A percentile compares a stretch with the other conserved stretches of the same genome.
Conservation (phyloP, 2,329 filamentous ascomycete genomes). For the Alternaria alternata region DNA sequence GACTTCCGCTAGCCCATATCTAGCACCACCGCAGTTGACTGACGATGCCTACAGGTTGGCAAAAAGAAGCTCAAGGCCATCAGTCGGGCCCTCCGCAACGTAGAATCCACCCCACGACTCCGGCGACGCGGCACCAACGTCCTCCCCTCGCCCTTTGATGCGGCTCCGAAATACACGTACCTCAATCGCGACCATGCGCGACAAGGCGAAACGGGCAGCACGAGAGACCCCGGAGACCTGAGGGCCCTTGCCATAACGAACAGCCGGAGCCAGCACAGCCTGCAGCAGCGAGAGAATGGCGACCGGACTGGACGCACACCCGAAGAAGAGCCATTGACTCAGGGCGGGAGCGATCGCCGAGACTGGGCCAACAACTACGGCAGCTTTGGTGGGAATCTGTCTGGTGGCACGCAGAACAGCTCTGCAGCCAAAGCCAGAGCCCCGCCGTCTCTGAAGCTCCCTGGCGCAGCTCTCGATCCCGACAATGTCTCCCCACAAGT, state of each 20-base stretch:
- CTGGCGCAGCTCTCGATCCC: constrained; percentile 67
- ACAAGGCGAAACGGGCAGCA: constrained; percentile 24
- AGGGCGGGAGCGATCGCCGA: constrained; percentile 19
- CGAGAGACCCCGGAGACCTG: constrained; percentile 35
- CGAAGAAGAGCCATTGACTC: constrained; percentile 44
- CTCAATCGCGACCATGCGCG: constrained; percentile 45
- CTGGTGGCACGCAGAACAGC: constrained; percentile 22
- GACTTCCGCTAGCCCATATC: constrained; percentile 13
- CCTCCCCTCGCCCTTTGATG: constrained; percentile 45
- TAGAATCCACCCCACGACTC: constrained; percentile 61
- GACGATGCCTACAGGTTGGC: constrained; percentile 60
- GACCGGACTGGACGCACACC: constrained; percentile 28
- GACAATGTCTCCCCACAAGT: constrained; percentile 31
- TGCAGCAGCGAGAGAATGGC: constrained; percentile 24
- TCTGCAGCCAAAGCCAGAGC: constrained; percentile 34
- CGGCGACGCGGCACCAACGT: constrained; percentile 47
- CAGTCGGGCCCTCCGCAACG: constrained; percentile 70
- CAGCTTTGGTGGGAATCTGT: constrained; percentile 67
- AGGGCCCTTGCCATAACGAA: constrained; percentile 36
- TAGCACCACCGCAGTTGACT: constrained; percentile 16
- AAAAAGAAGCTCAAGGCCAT: constrained; percentile 95
- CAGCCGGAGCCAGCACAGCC: constrained; percentile 28
- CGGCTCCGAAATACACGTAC: constrained; percentile 53
- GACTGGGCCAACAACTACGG: constrained; percentile 64
- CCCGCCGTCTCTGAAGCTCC: constrained; percentile 65